Evolutionary conservation across 306 rosid species (phyloP), one percentile per base, ranked within the genome.

Genomic region (Casuarina equisetifolia): DNA sequence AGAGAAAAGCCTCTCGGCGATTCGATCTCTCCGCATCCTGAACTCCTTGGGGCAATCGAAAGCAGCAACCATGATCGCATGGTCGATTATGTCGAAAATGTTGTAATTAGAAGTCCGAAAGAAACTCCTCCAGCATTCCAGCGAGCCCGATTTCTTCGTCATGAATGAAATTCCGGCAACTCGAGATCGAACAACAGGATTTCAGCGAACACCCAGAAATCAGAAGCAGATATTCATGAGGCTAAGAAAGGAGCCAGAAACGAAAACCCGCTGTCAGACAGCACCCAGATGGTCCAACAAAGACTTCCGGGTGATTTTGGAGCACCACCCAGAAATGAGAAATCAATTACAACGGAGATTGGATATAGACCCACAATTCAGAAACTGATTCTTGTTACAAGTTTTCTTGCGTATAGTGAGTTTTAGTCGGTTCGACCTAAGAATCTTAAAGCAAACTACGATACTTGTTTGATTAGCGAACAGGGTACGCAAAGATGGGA

Each of bases 61-160:
- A 68, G 95, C 97, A 2, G 97, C 99, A 74, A 95, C 99, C 82
- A 86, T 72, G 81, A 95, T 95, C 0, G 99, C 99, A 50, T 86
- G 89, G 70, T 95, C 94, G 73, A 95, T 92, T 82, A 95, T 88
- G 6, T 72, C 88, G 55, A 95, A 95, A 59, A 95, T 92, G 49
- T 92, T 91, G 0, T 86, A 92, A 71, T 84, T 90, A 2, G 92
- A 87, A 8, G 89, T 73, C 20, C 96, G 59, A 53, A 95, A 95
- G 86, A 89, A 95, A 73, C 55, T 79, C 84, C 99, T 90, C 99
- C 99, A 95, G 69, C 88, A 79, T 61, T 89, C 90, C 55, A 95
- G 76, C 40, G 97, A 90, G 78, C 83, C 90, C 2, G 91, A 84
- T 87, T 87, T 92, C 92, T 85, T 81, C n/a, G 79, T 84, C 83